Evolutionary conservation across 129 eudicot genomes (phyloP), one percentile per base, ranked within the genome.

Genomic region (Gnaphalium uliginosum): DNA sequence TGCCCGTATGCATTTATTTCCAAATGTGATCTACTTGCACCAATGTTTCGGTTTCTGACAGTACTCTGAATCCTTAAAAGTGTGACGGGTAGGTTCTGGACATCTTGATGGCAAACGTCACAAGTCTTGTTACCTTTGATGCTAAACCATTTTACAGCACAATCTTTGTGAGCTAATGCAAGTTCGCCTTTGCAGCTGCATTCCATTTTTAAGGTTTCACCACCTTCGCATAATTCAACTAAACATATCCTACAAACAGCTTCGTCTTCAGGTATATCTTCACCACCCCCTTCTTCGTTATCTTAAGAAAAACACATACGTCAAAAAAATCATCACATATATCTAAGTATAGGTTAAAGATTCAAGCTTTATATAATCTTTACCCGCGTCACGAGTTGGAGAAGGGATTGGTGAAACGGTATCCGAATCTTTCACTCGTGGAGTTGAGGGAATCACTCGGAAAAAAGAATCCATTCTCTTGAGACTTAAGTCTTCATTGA

Each of bases 181-280:
- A 93, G 95, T 65, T 86, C 98, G 9, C 98, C 98, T 88, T 93
- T 93, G 86, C 98, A 93, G 73, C 88, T 85, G 77, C 98, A 93
- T 76, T 93, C 98, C 96, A 93, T 86, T 84, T 93, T 93, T 4
- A 93, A 71, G 24, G 98, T 89, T 82, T 93, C 98, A 24, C 98
- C 96, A 33, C 96, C 98, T 86, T 93, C 98, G 66, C 98, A 86
- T 77, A 93, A 78, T 69, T 93, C 98, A 73, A 88, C 89, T 29
- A 93, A 70, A 81, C 98, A 93, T 68, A 89, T 89, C 79, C 98
- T 79, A 58, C 98, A 93, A 79, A 93, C 98, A 15, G 98, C 98
- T 74, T 90, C 96, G 53, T 92, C 98, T 86, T 89, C 96, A 2
- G 96, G 88, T 76, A 92, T 92, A 76, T 92, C 98, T 83, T 89